A percentile compares a stretch with the other conserved stretches of the same genome.
These are phyloP conservation scores for Orbilia brochopaga DNA, from an alignment of 2,329 filamentous ascomycete species.

Conservation along the genomic window DNA sequence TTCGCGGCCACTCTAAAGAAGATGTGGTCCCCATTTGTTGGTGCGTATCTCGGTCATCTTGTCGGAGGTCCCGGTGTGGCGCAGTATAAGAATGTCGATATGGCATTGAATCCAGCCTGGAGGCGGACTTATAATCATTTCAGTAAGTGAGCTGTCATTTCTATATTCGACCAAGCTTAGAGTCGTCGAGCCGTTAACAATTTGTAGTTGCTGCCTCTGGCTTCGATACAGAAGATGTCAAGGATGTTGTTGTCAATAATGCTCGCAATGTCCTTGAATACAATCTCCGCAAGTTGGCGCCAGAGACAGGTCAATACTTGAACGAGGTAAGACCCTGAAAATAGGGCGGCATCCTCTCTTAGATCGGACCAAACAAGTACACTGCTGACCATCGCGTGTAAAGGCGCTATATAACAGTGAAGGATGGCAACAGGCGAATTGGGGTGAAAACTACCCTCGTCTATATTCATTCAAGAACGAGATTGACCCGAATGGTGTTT, in stretches of 20 bases:
- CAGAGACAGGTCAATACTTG: conserved; percentile 60
- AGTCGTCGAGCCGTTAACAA: neutral
- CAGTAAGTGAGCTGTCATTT: conserved; percentile 24
- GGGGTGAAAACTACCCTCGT: conserved; percentile 57
- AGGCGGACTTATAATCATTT: conserved; percentile 60
- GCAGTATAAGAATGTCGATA: conserved; percentile 57
- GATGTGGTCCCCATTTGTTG: conserved; percentile 52
- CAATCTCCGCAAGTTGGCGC: conserved; percentile 58
- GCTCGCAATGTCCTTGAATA: conserved; percentile 43
- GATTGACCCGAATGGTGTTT: conserved; percentile 56
- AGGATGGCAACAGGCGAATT: conserved; percentile 57
- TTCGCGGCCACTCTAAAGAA: conserved; percentile 58
- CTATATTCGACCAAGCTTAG: neutral
- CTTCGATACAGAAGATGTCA: conserved; percentile 56
- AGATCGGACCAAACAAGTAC: neutral
- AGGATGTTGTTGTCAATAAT: conserved; percentile 57
- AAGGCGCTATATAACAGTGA: conserved; percentile 39
- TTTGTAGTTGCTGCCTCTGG: conserved; percentile 47
- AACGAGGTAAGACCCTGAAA: conserved; percentile 60
- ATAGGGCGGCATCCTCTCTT: conserved; percentile 49
- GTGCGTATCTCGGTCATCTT: conserved; percentile 55
- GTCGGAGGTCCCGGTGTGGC: conserved; percentile 58
- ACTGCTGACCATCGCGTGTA: neutral
- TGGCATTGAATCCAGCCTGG: conserved; percentile 59
- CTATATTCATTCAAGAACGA: conserved; percentile 57